These are phyloP conservation scores for Mycena albidolilacea DNA, from an alignment of 768 basidiomycete species.

Conservation along the genomic window DNA sequence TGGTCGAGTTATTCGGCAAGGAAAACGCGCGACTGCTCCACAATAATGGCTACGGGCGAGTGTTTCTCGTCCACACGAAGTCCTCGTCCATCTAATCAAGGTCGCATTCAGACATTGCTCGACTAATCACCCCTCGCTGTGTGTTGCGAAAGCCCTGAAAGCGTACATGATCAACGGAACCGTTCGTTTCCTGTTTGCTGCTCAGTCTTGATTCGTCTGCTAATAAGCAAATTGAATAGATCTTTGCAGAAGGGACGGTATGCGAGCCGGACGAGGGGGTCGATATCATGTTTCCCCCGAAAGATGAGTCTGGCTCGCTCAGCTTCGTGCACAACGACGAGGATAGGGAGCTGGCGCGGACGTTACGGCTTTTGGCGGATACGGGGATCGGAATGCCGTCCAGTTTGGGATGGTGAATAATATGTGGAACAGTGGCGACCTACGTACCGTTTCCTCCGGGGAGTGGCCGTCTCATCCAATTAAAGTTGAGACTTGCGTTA, in stretches of 20 bases:
- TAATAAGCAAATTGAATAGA: not conserved
- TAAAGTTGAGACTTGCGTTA: no score
- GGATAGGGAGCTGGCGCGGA: slow-evolving; percentile 18
- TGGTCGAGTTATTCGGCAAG: slow-evolving; percentile 31
- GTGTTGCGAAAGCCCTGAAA: slow-evolving; percentile 24
- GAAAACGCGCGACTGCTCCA: slow-evolving; percentile 34
- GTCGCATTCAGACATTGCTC: slow-evolving; percentile 31
- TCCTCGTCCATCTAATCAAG: not conserved
- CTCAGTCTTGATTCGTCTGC: not conserved
- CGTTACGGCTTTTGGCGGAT: slow-evolving; percentile 24
- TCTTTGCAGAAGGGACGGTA: slow-evolving; percentile 30
- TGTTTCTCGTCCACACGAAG: not conserved
- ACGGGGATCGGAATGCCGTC: slow-evolving; percentile 25
- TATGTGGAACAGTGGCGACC: not conserved
- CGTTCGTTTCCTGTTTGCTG: slow-evolving; percentile 3
- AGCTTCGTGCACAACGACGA: not conserved
- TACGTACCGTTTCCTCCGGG: no score
- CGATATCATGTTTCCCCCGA: slow-evolving; percentile 30
- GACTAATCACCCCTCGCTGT: slow-evolving; percentile 31
- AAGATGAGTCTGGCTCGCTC: not conserved
- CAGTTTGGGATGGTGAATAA: not conserved
- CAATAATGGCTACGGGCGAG: slow-evolving; percentile 29
- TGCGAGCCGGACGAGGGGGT: slow-evolving; percentile 33
- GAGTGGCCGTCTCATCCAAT: no score
- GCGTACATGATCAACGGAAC: slow-evolving; percentile 29